Evolutionary conservation across 2,329 filamentous ascomycete genomes (phyloP).

Genomic region (Trichoderma arundinaceum): DNA sequence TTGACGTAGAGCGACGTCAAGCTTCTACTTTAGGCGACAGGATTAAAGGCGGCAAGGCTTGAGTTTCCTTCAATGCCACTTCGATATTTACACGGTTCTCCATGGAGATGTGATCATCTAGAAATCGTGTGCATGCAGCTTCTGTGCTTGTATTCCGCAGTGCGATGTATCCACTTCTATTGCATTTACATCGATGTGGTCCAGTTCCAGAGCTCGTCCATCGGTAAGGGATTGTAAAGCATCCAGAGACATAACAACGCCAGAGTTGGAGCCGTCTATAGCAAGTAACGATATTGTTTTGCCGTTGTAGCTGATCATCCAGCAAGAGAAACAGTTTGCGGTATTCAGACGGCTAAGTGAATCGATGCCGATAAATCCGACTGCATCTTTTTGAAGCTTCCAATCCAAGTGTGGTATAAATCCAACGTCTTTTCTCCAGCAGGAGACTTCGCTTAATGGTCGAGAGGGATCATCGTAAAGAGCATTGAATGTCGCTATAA

Average conservation of each 20-base stretch:
- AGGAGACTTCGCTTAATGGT: conserved; percentile 8
- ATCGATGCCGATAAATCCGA: conserved; percentile 8
- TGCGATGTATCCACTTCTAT: conserved; percentile 5
- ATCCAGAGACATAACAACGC: background rate
- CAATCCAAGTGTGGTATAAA: conserved; percentile 22
- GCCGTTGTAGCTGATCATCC: background rate
- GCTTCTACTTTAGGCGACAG: too few species aligned
- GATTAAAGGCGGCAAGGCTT: too few species aligned
- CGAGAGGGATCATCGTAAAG: conserved; percentile 14
- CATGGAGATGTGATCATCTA: background rate
- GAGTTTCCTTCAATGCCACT: too few species aligned
- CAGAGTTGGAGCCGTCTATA: background rate
- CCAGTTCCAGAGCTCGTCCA: background rate
- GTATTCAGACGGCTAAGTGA: background rate
- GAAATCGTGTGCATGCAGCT: conserved; percentile 8
- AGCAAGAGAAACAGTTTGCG: conserved; percentile 1
- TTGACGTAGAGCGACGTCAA: too few species aligned
- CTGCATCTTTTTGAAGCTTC: conserved; percentile 16
- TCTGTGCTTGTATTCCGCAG: background rate
- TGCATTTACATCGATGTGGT: background rate
- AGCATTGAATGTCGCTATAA: conserved; percentile 7
- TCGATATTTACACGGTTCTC: too few species aligned
- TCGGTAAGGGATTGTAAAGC: conserved; percentile 14
- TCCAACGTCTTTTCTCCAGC: conserved; percentile 15
- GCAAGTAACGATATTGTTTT: background rate